Evolutionary conservation across 768 basidiomycete species (phyloP).

Genomic region (Mrakia frigida): DNA sequence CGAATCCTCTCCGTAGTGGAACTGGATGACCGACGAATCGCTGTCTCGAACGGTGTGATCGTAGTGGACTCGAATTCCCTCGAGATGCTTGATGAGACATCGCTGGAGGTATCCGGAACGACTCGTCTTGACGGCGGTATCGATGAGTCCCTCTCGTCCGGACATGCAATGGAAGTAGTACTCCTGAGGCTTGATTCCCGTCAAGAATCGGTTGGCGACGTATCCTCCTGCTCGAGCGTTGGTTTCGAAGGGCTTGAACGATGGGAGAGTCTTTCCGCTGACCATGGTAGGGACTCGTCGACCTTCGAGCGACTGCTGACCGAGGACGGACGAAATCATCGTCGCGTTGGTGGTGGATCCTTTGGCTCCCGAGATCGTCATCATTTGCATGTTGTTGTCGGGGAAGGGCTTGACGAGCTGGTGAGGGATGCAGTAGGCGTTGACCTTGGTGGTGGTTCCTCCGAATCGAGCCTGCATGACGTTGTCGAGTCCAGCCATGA

Average conservation of each 20-base stretch:
- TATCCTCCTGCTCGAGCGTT: conserved; percentile 96
- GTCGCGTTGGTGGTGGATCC: conserved; percentile 95
- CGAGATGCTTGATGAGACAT: conserved; percentile 96
- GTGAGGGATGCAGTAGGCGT: conserved; percentile 76
- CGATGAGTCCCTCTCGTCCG: conserved; percentile 95
- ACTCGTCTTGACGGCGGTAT: conserved; percentile 97
- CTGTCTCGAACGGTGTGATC: conserved; percentile 96
- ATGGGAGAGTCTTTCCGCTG: conserved; percentile 94
- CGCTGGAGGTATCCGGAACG: conserved; percentile 97
- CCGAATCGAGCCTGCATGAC: conserved; percentile 48
- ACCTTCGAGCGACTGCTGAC: conserved; percentile 96
- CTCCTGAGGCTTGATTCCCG: conserved; percentile 95
- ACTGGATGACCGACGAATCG: conserved; percentile 89
- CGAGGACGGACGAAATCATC: conserved; percentile 95
- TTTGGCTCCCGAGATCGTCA: conserved; percentile 97
- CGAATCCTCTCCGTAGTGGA: conserved; percentile 92
- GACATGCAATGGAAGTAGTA: conserved; percentile 99
- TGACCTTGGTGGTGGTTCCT: conserved; percentile 82
- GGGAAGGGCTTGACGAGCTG: conserved; percentile 90
- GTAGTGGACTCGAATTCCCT: conserved; percentile 93
- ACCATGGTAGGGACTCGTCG: conserved; percentile 99
- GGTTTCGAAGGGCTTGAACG: conserved; percentile 96
- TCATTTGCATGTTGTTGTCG: conserved; percentile 97
- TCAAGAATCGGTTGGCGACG: conserved; percentile 96
- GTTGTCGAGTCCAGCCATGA: conserved; percentile 90